Percentiles rank a stretch among this genome's conserved stretches.
Evolutionary conservation across 208 protist species (phyloP).

Genomic region (Trypanosoma rangeli): DNA sequence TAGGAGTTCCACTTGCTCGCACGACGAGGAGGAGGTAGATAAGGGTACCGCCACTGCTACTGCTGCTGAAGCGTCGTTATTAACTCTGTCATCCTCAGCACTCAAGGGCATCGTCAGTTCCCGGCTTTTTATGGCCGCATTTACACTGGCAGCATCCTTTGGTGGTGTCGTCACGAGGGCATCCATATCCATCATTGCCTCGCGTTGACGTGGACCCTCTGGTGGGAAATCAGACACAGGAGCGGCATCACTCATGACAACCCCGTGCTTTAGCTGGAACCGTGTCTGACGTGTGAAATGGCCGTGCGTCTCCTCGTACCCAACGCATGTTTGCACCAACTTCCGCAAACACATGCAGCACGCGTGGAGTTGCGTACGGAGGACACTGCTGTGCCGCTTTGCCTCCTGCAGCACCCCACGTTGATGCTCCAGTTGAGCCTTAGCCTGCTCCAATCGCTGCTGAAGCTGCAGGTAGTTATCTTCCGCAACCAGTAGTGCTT

Average conservation of each 20-base stretch:
- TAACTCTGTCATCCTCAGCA: too few species aligned
- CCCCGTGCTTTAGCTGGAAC: constrained; percentile 15
- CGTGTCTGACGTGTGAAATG: constrained; percentile 6
- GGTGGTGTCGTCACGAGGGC: constrained; percentile 8
- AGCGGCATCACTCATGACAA: not conserved
- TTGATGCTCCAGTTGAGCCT: constrained; percentile 22
- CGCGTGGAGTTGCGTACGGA: constrained; percentile 16
- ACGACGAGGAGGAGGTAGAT: not conserved
- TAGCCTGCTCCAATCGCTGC: constrained; percentile 7
- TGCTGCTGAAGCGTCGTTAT: not conserved
- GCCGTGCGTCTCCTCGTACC: constrained; percentile 24
- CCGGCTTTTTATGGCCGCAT: not conserved
- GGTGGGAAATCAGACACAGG: not conserved
- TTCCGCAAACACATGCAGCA: constrained; percentile 19
- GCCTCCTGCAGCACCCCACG: constrained; percentile 6
- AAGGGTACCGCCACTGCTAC: not conserved
- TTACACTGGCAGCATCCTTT: not conserved
- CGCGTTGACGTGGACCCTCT: not conserved
- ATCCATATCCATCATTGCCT: not conserved
- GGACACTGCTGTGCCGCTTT: constrained; percentile 4
- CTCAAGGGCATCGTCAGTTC: not conserved
- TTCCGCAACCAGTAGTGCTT: constrained; percentile 8
- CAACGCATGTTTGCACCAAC: constrained; percentile 23
- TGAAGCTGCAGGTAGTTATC: constrained; percentile 22
- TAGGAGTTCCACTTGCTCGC: constrained; percentile 5